Conservation (phyloP, 805 yeast genomes). For the Spathaspora girioi region DNA sequence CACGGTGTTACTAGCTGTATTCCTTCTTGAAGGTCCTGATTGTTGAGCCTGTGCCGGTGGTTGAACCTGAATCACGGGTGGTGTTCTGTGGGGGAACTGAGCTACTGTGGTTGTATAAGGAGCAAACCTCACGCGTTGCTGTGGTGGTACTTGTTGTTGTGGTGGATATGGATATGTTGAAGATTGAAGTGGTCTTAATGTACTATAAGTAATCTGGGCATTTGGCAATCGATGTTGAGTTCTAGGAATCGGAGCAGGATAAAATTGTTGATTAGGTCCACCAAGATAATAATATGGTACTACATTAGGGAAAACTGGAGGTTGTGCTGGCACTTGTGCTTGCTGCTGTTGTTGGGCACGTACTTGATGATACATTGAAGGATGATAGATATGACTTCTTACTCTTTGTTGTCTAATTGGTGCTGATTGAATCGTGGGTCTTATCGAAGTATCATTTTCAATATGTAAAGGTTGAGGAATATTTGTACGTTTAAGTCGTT, state of each 20-base stretch:
- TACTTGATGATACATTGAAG: neutral
- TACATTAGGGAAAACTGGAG: neutral
- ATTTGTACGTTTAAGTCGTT: conserved; percentile 30
- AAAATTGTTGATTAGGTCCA: neutral
- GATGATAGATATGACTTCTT: neutral
- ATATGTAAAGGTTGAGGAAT: conserved; percentile 28
- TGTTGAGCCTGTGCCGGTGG: neutral
- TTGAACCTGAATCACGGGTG: neutral
- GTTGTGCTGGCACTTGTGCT: neutral
- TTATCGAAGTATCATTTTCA: neutral
- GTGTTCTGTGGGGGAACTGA: neutral
- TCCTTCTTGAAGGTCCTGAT: neutral
- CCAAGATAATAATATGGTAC: conserved; percentile 1
- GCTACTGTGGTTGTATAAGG: neutral
- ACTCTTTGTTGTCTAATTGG: conserved; percentile 17
- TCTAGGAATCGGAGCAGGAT: conserved; percentile 3
- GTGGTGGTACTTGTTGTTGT: neutral
- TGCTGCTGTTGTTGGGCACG: neutral
- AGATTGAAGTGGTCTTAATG: conserved; percentile 2
- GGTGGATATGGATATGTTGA: neutral
- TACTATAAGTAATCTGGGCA: conserved; percentile 7
- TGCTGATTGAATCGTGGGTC: conserved; percentile 30
- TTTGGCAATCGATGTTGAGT: conserved; percentile 4
- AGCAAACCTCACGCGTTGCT: neutral
- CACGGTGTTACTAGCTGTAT: conserved; percentile 16